Conservation (phyloP, 441 rosid genomes). For the Raphanus hybrid region DNA sequence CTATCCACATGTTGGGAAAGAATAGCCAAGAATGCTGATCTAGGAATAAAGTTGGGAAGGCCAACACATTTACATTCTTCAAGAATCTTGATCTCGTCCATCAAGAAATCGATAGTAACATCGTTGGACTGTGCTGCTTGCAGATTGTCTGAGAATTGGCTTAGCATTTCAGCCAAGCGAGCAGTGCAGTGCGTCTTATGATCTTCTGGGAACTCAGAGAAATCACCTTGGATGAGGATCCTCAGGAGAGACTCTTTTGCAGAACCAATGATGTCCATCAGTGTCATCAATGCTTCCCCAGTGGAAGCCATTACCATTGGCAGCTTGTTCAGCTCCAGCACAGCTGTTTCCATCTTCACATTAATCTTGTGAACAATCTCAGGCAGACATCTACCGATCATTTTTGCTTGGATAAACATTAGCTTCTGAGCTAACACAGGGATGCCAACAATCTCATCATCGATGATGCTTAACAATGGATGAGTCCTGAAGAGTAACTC, state of each 20-base stretch:
- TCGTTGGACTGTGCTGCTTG: background rate
- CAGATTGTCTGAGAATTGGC: background rate
- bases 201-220: constrained; percentile 16
- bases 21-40: background rate
- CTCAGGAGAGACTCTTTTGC: constrained; percentile 18
- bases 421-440: constrained; percentile 48
- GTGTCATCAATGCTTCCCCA: constrained; percentile 39
- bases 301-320: constrained; percentile 33
- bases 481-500: constrained; percentile 36
- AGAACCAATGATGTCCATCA: constrained; percentile 37
- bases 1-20: constrained; percentile 2
- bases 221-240: constrained; percentile 28
- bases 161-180: constrained; percentile 27
- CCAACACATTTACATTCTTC: constrained; percentile 17
- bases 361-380: constrained; percentile 37
- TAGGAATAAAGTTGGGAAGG: constrained; percentile 23
- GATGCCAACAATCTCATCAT: constrained; percentile 45
- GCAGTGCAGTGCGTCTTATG: constrained; percentile 20
- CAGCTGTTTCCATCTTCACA: constrained; percentile 33
- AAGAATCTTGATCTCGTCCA: constrained; percentile 18
- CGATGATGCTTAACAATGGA: constrained; percentile 37
- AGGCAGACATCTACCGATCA: constrained; percentile 43
- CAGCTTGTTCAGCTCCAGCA: constrained; percentile 31
- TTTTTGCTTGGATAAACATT: constrained; percentile 41
- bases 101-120: background rate